Conservation (phyloP, 2,329 filamentous ascomycete genomes). For the Myriosclerotinia duriaeana region DNA sequence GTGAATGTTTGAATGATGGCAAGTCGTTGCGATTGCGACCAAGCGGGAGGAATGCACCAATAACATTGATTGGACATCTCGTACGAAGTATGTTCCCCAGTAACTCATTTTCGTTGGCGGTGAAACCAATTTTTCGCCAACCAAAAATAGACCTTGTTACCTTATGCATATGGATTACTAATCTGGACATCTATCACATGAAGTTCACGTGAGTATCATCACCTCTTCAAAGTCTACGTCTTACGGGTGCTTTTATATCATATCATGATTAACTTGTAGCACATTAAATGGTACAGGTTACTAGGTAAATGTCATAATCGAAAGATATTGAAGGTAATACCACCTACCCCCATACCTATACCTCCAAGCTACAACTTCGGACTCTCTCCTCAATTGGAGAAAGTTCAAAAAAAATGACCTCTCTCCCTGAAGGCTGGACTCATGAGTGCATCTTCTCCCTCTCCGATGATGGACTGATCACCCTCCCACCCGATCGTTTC, state of each 20-base stretch:
- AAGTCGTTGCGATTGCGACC: slow-evolving; percentile 20
- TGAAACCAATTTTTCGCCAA: slow-evolving; percentile 20
- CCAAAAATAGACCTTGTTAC: not conserved
- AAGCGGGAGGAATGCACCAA: slow-evolving; percentile 18
- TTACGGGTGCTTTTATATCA: not conserved
- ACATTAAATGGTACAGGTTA: not conserved
- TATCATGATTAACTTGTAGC: not conserved
- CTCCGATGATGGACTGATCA: too few relatives aligned
- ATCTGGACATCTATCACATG: not conserved
- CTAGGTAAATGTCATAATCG: not conserved
- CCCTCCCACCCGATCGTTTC: too few relatives aligned
- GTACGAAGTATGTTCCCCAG: too few relatives aligned
- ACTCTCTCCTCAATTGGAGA: not conserved
- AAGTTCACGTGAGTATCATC: not conserved
- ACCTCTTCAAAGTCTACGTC: not conserved
- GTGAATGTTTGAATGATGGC: slow-evolving; percentile 20
- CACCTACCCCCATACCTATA: not conserved
- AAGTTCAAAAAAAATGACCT: too few relatives aligned
- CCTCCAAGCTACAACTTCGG: too few relatives aligned
- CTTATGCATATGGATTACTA: not conserved
- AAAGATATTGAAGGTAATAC: not conserved
- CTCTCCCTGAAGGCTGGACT: too few relatives aligned
- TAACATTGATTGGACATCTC: slow-evolving; percentile 14
- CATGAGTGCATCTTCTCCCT: too few relatives aligned
- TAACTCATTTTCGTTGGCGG: slow-evolving; percentile 19